Conservation (phyloP, 78 protist species). For the Dictyostelium discoideum region DNA sequence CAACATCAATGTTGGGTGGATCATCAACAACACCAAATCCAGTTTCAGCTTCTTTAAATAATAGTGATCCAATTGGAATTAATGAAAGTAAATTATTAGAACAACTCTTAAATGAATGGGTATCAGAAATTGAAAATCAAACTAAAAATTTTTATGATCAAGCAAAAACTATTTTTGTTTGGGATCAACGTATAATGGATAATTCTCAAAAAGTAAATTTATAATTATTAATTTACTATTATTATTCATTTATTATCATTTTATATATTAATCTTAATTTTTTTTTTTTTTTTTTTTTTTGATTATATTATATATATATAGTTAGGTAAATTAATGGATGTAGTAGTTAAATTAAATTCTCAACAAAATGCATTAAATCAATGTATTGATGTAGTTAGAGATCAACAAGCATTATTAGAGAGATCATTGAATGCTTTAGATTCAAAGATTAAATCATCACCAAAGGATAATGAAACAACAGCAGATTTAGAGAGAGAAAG, state of each 20-base stretch:
- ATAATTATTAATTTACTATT: too few species aligned
- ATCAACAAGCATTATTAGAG: slow-evolving; percentile 65
- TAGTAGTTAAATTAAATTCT: slow-evolving; percentile 22
- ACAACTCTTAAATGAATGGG: slow-evolving; percentile 55
- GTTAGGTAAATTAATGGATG: slow-evolving; percentile 51
- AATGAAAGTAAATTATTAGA: slow-evolving; percentile 67
- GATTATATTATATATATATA: background rate
- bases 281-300: background rate
- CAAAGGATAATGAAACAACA: slow-evolving; percentile 54
- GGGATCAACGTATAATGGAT: slow-evolving; percentile 73
- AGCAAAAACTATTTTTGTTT: slow-evolving; percentile 52
- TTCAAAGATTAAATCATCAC: slow-evolving; percentile 32
- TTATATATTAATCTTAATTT: background rate
- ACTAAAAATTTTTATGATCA: slow-evolving; percentile 64
- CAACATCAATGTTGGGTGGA: slow-evolving; percentile 12
- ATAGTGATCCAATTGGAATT: slow-evolving; percentile 38
- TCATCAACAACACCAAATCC: slow-evolving; percentile 16
- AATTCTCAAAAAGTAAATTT: slow-evolving; percentile 58
- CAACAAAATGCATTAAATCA: slow-evolving; percentile 63
- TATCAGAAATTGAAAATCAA: slow-evolving; percentile 63
- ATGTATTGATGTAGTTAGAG: slow-evolving; percentile 36
- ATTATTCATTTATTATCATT: too few species aligned
- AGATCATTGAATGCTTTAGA: slow-evolving; percentile 72
- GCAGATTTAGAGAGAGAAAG: slow-evolving; percentile 78
- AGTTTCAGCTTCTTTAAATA: background rate